These are phyloP conservation scores for Exophiala alcalophila DNA, from an alignment of 2,329 filamentous ascomycete species.

Conservation along the genomic window DNA sequence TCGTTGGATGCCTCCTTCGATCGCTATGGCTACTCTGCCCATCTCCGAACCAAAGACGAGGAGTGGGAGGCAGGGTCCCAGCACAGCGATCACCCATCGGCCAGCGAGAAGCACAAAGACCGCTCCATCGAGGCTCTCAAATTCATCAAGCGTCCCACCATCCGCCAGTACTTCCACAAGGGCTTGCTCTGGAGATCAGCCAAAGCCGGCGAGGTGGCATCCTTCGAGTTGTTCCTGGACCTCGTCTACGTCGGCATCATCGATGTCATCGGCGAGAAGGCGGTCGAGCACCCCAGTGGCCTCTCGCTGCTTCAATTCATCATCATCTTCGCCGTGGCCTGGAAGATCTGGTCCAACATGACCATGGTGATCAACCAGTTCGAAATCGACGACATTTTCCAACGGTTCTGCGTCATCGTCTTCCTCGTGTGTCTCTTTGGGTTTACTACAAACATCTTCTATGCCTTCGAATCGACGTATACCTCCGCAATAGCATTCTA, in stretches of 20 bases:
- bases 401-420: constrained; percentile 57
- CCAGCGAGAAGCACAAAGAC: constrained; percentile 28
- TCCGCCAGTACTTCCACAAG: constrained; percentile 65
- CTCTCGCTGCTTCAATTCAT: constrained; percentile 49
- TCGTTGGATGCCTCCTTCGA: constrained; percentile 60
- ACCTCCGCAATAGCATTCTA: constrained; percentile 60
- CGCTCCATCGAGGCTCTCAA: constrained; percentile 46
- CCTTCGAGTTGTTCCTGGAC: constrained; percentile 53
- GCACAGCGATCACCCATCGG: constrained; percentile 14
- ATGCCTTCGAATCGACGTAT: constrained; percentile 54
- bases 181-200: constrained; percentile 59
- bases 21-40: constrained; percentile 61
- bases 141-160: constrained; percentile 58
- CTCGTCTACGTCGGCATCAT: constrained; percentile 46
- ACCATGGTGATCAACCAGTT: constrained; percentile 54
- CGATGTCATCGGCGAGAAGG: constrained; percentile 50
- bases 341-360: constrained; percentile 50
- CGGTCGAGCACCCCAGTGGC: constrained; percentile 47
- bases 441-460: constrained; percentile 49
- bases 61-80: constrained; percentile 28
- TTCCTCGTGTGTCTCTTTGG: constrained; percentile 61
- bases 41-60: constrained; percentile 51
- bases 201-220: constrained; percentile 50
- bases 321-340: constrained; percentile 47
- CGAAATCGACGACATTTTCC: constrained; percentile 51